A percentile compares a stretch with the other conserved stretches of the same genome.
These are phyloP conservation scores for Podaxis pistillaris DNA, from an alignment of 768 basidiomycete species.

Conservation along the genomic window DNA sequence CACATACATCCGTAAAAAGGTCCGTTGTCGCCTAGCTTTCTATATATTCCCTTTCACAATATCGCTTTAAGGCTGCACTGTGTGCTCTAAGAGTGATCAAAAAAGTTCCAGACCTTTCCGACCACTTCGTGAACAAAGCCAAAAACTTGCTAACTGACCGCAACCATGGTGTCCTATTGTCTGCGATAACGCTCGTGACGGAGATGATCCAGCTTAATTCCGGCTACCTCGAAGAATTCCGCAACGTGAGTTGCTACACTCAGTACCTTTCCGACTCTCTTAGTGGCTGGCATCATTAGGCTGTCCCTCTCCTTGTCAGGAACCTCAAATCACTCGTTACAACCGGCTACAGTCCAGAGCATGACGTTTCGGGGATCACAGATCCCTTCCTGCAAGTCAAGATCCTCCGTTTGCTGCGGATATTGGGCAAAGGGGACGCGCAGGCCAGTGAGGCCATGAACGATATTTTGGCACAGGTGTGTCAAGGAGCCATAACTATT, in stretches of 20 bases:
- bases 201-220: conserved; percentile 90
- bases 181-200: conserved; percentile 91
- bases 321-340: conserved; percentile 94
- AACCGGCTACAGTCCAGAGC: conserved; percentile 97
- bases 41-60: conserved; percentile 13
- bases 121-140: conserved; percentile 87
- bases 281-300: conserved; percentile 41
- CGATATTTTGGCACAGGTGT: conserved; percentile 92
- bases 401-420: conserved; percentile 80
- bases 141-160: conserved; percentile 92
- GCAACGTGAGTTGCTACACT: conserved; percentile 60
- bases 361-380: conserved; percentile 99
- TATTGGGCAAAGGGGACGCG: conserved; percentile 84
- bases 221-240: conserved; percentile 76
- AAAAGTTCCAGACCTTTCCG: conserved; percentile 93
- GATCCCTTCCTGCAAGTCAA: conserved; percentile 96
- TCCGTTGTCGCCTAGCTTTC: conserved; percentile 28
- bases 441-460: conserved; percentile 97
- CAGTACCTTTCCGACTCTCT: neutral
- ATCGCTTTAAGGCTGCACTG: conserved; percentile 71
- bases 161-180: conserved; percentile 93
- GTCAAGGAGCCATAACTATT: conserved; percentile 10
- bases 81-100: conserved; percentile 94
- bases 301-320: conserved; percentile 89
- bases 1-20: conserved; percentile 99